Conservation (phyloP, 768 basidiomycete genomes). For the Leccinum boreale region DNA sequence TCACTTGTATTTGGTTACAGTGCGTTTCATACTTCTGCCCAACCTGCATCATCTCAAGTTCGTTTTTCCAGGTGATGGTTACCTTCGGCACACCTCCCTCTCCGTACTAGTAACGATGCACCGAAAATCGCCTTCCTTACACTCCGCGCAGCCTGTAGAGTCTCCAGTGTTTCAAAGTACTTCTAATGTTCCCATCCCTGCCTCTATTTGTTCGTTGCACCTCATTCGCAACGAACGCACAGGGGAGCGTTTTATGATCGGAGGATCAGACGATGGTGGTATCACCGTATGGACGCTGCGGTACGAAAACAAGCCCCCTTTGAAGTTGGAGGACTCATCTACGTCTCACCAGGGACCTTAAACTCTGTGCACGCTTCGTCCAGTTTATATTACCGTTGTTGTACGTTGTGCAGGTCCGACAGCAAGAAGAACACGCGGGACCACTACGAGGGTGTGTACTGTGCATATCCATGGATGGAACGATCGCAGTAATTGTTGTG, state of each 20-base stretch:
- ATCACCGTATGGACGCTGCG: conserved; percentile 68
- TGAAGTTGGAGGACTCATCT: conserved; percentile 1
- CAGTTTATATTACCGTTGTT: conserved; percentile 66
- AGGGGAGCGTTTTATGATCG: conserved; percentile 61
- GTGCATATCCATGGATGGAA: conserved; percentile 75
- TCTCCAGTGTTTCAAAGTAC: conserved; percentile 28
- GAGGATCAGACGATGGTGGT: conserved; percentile 76
- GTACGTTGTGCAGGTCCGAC: conserved; percentile 51
- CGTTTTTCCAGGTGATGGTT: conserved; percentile 46
- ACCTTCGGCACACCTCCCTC: conserved; percentile 45
- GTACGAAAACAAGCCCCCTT: conserved; percentile 37
- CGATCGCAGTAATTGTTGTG: conserved; percentile 73
- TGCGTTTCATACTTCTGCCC: conserved; percentile 29
- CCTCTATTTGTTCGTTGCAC: conserved; percentile 44
- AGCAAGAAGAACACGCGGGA: conserved; percentile 46
- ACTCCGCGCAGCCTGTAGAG: conserved; percentile 2
- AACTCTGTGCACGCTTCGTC: conserved; percentile 67
- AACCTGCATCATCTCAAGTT: neutral
- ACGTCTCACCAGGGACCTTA: conserved; percentile 47
- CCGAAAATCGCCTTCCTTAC: neutral
- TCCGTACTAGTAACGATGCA: conserved; percentile 29
- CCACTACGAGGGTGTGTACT: conserved; percentile 65
- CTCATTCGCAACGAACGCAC: conserved; percentile 55
- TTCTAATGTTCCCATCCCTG: conserved; percentile 50
- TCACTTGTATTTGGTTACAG: conserved; percentile 62